phyloP scores from a whole-genome alignment of 73 alveolate species.

The Uronychia setigera region DNA sequence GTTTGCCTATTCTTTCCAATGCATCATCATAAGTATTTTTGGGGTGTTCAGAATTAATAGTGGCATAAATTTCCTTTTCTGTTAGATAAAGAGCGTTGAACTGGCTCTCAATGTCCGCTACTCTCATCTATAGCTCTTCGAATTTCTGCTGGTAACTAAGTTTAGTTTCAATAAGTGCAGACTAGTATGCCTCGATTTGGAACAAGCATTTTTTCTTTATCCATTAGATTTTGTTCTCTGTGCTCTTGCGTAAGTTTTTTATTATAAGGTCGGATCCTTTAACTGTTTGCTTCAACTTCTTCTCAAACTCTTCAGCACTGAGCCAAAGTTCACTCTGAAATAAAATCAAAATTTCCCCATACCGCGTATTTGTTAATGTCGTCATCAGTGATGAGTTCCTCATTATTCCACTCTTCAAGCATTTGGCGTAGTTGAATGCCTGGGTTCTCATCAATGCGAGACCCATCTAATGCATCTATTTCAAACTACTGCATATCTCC shows the following conservation, averaged over 20 bases:
- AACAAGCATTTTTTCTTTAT: background rate
- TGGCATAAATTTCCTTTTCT: background rate
- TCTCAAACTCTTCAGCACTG: background rate
- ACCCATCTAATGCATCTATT: background rate
- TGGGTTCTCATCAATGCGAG: background rate
- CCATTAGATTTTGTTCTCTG: background rate
- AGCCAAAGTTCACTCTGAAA: background rate
- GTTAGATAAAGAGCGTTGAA: background rate
- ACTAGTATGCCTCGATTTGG: background rate
- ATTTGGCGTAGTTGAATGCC: background rate
- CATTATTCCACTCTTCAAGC: background rate
- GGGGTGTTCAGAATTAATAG: background rate
- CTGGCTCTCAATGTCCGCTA: background rate
- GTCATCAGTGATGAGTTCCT: background rate
- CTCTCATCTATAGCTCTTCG: background rate
- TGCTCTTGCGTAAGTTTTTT: background rate
- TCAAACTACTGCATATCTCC: background rate
- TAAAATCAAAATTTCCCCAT: background rate
- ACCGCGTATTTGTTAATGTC: constrained; percentile 1
- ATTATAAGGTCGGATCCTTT: background rate
- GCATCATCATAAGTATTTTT: background rate
- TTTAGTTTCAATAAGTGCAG: background rate
- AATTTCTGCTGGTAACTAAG: background rate
- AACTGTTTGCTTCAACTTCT: background rate
- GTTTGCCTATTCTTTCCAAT: background rate